Conservation (phyloP, 2,329 filamentous ascomycete genomes). For the Pseudocercospora pini-densiflorae region DNA sequence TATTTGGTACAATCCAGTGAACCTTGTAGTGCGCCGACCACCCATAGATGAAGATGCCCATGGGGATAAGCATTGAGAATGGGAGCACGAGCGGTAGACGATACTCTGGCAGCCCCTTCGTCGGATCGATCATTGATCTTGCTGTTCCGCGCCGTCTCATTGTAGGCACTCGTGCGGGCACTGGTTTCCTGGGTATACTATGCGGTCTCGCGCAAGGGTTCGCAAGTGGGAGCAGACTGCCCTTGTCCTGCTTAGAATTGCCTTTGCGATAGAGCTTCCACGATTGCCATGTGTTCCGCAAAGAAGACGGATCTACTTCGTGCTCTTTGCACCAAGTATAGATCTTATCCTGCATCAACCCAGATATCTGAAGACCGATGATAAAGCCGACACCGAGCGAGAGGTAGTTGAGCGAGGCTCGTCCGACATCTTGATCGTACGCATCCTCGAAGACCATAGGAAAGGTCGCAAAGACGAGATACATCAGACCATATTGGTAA, state of each 20-base stretch:
- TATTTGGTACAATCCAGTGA: constrained; percentile 35
- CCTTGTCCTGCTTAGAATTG: constrained; percentile 12
- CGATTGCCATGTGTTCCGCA: constrained; percentile 19
- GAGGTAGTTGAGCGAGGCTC: constrained; percentile 34
- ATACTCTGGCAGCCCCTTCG: constrained; percentile 45
- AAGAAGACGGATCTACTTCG: constrained; percentile 27
- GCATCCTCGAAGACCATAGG: constrained; percentile 30
- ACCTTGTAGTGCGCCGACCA: constrained; percentile 29
- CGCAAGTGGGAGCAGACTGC: constrained; percentile 16
- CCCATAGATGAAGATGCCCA: constrained; percentile 35
- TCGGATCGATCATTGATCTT: constrained; percentile 25
- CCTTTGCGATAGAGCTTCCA: constrained; percentile 19
- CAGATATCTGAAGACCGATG: constrained; percentile 44
- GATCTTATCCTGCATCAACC: constrained; percentile 29
- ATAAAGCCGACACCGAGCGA: constrained; percentile 55
- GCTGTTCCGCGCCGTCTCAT: constrained; percentile 14
- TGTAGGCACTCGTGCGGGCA: constrained; percentile 10
- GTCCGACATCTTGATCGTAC: constrained; percentile 31
- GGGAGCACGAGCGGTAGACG: constrained; percentile 57
- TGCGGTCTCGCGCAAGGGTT: neutral
- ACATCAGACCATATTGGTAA: constrained; percentile 34
- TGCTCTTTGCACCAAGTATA: constrained; percentile 30
- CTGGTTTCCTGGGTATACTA: constrained; percentile 21
- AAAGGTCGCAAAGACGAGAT: constrained; percentile 34
- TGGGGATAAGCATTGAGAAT: constrained; percentile 35